Evolutionary conservation across 176 grass and related monocot genomes (phyloP), one percentile per base, ranked within the genome.

Genomic region (Pontederia paniculata): DNA sequence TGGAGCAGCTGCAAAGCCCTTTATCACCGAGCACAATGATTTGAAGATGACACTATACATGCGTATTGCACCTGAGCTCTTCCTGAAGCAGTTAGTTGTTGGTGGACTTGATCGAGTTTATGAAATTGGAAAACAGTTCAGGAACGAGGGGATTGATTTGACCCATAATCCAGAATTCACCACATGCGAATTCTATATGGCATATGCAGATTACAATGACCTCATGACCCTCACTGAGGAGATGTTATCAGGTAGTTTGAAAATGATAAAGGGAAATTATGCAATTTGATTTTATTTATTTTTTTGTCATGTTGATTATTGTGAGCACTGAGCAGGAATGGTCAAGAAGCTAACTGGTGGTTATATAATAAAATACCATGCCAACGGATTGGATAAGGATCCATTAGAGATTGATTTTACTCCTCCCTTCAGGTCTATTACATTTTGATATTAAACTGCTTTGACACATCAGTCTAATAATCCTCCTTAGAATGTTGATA

Each of bases 121-220:
- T 81, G 93, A 97, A 81, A 91, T 97, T 81, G 93, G 93, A 70
- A 97, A 97, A 44, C 93, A 97, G 63, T 97, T 97, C 65, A 81
- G 93, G 76, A 97, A 97, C 4, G 86, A 97, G 82, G 93, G 93
- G 66, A 97, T 97, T 66, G 93, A 91, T 78, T 83, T 97, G 68
- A 97, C 93, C 23, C 93, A 97, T 69, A 97, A 97, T 81, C 93
- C 93, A 65, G 93, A 97, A 74, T 97, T 97, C 69, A 97, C 93
- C 31, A 91, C 86, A 10, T 87, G 83, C 54, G 93, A 97, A 70
- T 97, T 97, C 69, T 97, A 97, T 66, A 97, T 97, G 93, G 86
- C 93, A 37, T 37, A 63, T 79, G 93, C 93, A 14, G 93, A 97
- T 87, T 97, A 97, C 68, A 81, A 80, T 81, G 88, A 88, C 50